Evolutionary conservation across 2,329 filamentous ascomycete genomes (phyloP).

Genomic region (Arthrobotrys musiformis): DNA sequence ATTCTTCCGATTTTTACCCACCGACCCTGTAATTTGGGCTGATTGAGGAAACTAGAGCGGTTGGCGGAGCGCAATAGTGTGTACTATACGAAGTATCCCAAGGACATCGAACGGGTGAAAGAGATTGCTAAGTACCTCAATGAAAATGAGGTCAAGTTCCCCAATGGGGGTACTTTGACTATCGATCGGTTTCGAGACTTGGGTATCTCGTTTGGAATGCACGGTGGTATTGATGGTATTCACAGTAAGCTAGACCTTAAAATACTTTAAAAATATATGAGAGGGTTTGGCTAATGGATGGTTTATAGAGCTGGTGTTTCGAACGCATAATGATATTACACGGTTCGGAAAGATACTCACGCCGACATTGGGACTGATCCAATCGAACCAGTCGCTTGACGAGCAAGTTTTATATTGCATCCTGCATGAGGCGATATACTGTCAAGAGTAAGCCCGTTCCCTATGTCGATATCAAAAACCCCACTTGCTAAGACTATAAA

Average conservation of each 20-base stretch:
- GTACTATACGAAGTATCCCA: constrained; percentile 87
- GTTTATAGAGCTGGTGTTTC: constrained; percentile 70
- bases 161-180: constrained; percentile 78
- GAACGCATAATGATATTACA: constrained; percentile 77
- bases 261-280: no score
- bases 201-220: constrained; percentile 80
- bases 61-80: constrained; percentile 71
- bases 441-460: constrained; percentile 67
- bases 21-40: not conserved
- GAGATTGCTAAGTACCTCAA: constrained; percentile 74
- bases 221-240: constrained; percentile 79
- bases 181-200: constrained; percentile 79
- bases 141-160: constrained; percentile 72
- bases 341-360: constrained; percentile 80
- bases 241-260: no score
- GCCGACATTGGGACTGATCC: constrained; percentile 75
- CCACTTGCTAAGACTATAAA: not conserved
- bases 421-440: constrained; percentile 89
- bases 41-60: not conserved
- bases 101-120: constrained; percentile 77
- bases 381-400: constrained; percentile 76
- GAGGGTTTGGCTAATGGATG: no score
- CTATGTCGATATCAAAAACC: constrained; percentile 24
- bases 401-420: constrained; percentile 83
- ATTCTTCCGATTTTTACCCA: not conserved